Evolutionary conservation across 805 yeast genomes (phyloP).

Genomic region (Yamadazyma laniorum): DNA sequence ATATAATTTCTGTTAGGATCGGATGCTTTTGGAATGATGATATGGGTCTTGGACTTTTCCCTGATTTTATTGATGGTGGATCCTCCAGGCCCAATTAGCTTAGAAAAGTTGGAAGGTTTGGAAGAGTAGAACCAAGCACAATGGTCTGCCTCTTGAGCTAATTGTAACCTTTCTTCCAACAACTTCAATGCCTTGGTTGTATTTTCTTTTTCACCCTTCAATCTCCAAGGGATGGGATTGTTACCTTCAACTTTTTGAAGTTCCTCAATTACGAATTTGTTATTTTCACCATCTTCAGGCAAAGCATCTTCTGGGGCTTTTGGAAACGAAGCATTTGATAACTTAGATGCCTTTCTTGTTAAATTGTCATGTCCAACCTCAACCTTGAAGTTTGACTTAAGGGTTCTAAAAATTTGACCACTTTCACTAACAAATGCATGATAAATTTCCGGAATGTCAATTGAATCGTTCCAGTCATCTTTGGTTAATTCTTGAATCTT

Average conservation of each 20-base stretch:
- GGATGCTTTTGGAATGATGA: slow-evolving; percentile 60
- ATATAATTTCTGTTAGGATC: slow-evolving; percentile 55
- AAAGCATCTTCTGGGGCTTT: slow-evolving; percentile 48
- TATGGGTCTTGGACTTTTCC: slow-evolving; percentile 52
- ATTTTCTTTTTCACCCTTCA: slow-evolving; percentile 51
- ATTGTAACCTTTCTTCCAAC: slow-evolving; percentile 49
- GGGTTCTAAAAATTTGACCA: slow-evolving; percentile 58
- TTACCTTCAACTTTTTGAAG: slow-evolving; percentile 22
- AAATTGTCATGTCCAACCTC: slow-evolving; percentile 59
- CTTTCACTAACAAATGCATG: slow-evolving; percentile 65
- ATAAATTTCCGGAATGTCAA: slow-evolving; percentile 55
- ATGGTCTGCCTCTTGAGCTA: slow-evolving; percentile 44
- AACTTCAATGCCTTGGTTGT: slow-evolving; percentile 52
- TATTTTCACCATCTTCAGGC: slow-evolving; percentile 36
- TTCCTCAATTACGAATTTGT: slow-evolving; percentile 47
- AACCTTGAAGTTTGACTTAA: slow-evolving; percentile 52
- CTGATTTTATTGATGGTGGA: slow-evolving; percentile 61
- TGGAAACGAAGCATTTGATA: slow-evolving; percentile 43
- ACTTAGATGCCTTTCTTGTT: slow-evolving; percentile 48
- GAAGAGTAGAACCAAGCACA: slow-evolving; percentile 64
- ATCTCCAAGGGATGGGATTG: slow-evolving; percentile 60
- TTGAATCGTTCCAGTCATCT: slow-evolving; percentile 53
- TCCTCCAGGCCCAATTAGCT: slow-evolving; percentile 77
- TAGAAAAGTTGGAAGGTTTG: slow-evolving; percentile 52
- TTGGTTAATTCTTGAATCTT: slow-evolving; percentile 60